Percentiles rank a stretch among this genome's conserved stretches.
Evolutionary conservation across 2,329 filamentous ascomycete genomes (phyloP).

Genomic region (Amesomyces nigricolor): DNA sequence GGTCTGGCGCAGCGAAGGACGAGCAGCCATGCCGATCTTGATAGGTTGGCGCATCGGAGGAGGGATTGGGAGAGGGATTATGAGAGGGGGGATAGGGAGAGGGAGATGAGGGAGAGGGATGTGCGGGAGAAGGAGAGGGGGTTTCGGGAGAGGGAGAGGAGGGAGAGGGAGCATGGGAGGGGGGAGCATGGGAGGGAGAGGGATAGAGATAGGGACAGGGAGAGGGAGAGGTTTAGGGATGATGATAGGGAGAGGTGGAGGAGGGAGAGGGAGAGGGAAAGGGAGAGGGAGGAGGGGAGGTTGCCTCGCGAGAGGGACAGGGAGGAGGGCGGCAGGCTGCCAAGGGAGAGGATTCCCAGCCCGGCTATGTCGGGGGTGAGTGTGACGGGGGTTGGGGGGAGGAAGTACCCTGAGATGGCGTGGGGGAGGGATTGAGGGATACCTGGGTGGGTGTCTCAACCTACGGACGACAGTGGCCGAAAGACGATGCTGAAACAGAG

Average conservation of each 20-base stretch:
- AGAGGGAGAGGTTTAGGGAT: conserved; percentile 22
- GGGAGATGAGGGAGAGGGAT: conserved; percentile 12
- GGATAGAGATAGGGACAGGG: conserved; percentile 32
- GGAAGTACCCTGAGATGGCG: conserved; percentile 35
- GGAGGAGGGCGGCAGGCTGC: conserved; percentile 33
- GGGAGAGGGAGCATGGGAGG: conserved; percentile 27
- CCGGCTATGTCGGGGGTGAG: conserved; percentile 32
- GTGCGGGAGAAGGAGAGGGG: no score
- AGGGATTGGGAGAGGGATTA: neutral
- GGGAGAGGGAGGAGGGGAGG: conserved; percentile 1
- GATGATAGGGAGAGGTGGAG: conserved; percentile 3
- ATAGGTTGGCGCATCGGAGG: neutral
- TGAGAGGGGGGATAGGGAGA: conserved; percentile 1
- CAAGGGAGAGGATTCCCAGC: conserved; percentile 30
- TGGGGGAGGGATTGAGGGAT: conserved; percentile 25
- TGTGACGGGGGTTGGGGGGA: conserved; percentile 32
- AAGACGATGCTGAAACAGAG: no score
- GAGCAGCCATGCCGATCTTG: conserved; percentile 12
- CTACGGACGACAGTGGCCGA: neutral
- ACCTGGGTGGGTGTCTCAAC: neutral
- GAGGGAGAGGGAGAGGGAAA: conserved; percentile 11
- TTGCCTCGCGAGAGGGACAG: conserved; percentile 27
- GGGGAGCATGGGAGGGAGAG: conserved; percentile 25
- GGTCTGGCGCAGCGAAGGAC: conserved; percentile 1
- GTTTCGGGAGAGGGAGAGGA: conserved; percentile 29